A percentile compares a stretch with the other conserved stretches of the same genome.
These are phyloP conservation scores for Kwoniella dendrophila DNA, from an alignment of 768 basidiomycete species.

Conservation along the genomic window DNA sequence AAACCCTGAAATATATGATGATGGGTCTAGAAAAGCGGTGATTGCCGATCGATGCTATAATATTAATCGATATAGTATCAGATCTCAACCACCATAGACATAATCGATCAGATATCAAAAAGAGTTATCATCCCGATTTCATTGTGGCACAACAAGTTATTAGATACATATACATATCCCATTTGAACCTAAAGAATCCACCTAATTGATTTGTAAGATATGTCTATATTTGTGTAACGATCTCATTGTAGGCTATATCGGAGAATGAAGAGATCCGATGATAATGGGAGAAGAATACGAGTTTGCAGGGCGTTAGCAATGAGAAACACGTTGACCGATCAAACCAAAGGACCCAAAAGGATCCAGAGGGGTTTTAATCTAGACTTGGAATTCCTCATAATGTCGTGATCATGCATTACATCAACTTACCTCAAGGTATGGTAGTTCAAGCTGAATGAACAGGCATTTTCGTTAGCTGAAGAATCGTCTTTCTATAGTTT, in stretches of 20 bases:
- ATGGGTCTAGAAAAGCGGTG: too few species aligned
- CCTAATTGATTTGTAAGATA: slow-evolving; percentile 12
- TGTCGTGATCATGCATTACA: neutral
- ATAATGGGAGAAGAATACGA: neutral
- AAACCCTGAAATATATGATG: neutral
- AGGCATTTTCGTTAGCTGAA: neutral
- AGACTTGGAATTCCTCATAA: too few species aligned
- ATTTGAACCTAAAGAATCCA: neutral
- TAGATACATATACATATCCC: neutral
- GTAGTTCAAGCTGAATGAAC: slow-evolving; percentile 36
- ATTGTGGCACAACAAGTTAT: neutral
- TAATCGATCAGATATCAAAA: too few species aligned
- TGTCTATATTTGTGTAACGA: slow-evolving; percentile 38
- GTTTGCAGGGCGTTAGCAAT: too few species aligned
- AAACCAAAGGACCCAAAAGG: neutral
- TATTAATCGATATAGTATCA: too few species aligned
- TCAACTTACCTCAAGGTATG: slow-evolving; percentile 36
- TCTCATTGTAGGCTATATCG: slow-evolving; percentile 36
- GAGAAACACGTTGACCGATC: neutral
- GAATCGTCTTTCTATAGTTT: too few species aligned
- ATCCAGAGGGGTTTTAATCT: too few species aligned
- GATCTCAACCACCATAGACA: too few species aligned
- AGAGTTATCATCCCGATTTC: too few species aligned
- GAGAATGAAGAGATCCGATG: neutral
- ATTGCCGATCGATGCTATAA: too few species aligned